These are phyloP conservation scores for Xenoacremonium recifei DNA, from an alignment of 2,329 filamentous ascomycete species.

Conservation along the genomic window DNA sequence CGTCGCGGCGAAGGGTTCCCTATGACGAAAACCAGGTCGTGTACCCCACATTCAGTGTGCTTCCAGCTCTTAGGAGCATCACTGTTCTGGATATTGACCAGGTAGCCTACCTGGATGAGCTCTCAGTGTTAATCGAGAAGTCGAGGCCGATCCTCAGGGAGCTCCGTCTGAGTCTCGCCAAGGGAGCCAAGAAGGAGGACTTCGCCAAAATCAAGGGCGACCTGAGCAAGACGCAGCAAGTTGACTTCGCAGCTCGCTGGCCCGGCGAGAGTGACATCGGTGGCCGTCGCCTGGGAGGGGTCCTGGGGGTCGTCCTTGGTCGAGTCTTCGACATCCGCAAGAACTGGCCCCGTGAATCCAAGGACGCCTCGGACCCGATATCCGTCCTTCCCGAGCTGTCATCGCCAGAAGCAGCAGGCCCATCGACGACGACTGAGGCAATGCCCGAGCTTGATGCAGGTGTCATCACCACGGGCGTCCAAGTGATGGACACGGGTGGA, in stretches of 20 bases:
- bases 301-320: slow-evolving; percentile 12
- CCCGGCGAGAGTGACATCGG: slow-evolving; percentile 12
- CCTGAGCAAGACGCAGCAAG: slow-evolving; percentile 6
- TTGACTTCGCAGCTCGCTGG: slow-evolving; percentile 12
- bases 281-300: slow-evolving; percentile 10
- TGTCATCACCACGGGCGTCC: background rate
- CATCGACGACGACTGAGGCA: background rate
- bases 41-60: slow-evolving; percentile 13
- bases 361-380: background rate
- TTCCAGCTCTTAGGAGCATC: slow-evolving; percentile 11
- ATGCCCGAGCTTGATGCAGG: background rate
- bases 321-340: slow-evolving; percentile 12
- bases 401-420: background rate
- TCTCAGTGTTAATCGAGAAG: slow-evolving; percentile 12
- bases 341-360: slow-evolving; percentile 4
- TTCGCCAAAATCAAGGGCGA: slow-evolving; percentile 11
- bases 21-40: slow-evolving; percentile 7
- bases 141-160: slow-evolving; percentile 8
- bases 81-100: slow-evolving; percentile 11
- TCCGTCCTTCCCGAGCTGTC: background rate
- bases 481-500: background rate
- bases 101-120: slow-evolving; percentile 12
- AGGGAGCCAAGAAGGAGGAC: slow-evolving; percentile 5
- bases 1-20: slow-evolving; percentile 4
- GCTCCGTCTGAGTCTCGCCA: slow-evolving; percentile 11